These are phyloP conservation scores for Pythium monospermum DNA, from an alignment of 352 stramenopile species.

Conservation along the genomic window DNA sequence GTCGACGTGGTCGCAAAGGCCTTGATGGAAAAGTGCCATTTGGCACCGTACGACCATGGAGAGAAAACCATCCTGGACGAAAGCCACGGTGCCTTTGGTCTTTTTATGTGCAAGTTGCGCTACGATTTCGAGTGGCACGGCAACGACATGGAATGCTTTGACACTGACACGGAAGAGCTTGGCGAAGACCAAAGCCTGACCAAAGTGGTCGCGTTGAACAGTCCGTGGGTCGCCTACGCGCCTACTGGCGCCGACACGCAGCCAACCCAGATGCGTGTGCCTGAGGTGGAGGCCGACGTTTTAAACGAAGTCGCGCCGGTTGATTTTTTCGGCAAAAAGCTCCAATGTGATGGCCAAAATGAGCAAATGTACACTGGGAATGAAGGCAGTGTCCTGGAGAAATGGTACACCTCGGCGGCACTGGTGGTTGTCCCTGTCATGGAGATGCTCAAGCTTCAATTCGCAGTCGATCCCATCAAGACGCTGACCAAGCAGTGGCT, in stretches of 20 bases:
- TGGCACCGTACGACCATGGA: constrained; percentile 12
- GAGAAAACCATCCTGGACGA: constrained; percentile 18
- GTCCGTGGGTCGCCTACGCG: background rate
- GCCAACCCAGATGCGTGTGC: too few relatives aligned
- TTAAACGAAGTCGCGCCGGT: background rate
- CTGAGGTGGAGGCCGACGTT: background rate
- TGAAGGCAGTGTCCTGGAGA: background rate
- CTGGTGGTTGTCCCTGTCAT: background rate
- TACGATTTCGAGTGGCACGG: background rate
- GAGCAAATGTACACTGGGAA: background rate
- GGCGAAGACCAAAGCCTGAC: background rate
- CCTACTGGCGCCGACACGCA: too few relatives aligned
- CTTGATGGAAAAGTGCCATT: constrained; percentile 12
- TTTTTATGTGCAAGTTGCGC: background rate
- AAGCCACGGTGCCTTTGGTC: background rate
- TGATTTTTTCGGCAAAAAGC: background rate
- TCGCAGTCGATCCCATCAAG: background rate
- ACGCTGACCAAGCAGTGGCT: background rate
- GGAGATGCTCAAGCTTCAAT: background rate
- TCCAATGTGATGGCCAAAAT: background rate
- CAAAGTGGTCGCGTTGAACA: background rate
- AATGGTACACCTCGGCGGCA: background rate
- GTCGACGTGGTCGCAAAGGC: background rate
- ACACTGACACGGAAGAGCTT: background rate
- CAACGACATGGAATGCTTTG: background rate